phyloP scores from a whole-genome alignment of 2,329 filamentous ascomycete species.

The Scedosporium minutisporum region DNA sequence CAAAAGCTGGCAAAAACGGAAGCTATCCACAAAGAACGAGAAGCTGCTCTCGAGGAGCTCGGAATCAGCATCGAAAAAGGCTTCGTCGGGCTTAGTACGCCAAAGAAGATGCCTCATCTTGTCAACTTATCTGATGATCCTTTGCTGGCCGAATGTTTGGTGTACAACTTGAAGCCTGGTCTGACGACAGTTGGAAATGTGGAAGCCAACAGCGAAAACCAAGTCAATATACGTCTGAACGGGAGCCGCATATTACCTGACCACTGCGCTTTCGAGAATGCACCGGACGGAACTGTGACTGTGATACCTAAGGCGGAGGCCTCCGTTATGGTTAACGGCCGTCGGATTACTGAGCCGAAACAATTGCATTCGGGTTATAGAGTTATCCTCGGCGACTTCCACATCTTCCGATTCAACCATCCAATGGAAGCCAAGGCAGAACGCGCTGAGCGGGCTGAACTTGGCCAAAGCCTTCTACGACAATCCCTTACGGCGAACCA shows the following conservation, averaged over 20 bases:
- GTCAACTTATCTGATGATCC: constrained; percentile 96
- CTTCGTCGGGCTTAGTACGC: constrained; percentile 87
- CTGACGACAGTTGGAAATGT: constrained; percentile 91
- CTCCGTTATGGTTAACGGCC: constrained; percentile 95
- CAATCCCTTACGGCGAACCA: constrained; percentile 65
- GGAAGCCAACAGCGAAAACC: constrained; percentile 64
- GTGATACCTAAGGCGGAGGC: constrained; percentile 84
- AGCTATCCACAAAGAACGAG: constrained; percentile 93
- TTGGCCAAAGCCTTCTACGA: constrained; percentile 67
- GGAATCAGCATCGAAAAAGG: constrained; percentile 99
- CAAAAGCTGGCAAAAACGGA: constrained; percentile 92
- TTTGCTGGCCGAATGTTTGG: constrained; percentile 84
- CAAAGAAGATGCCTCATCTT: constrained; percentile 98
- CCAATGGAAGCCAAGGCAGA: constrained; percentile 92
- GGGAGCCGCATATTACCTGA: constrained; percentile 86
- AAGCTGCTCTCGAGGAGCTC: constrained; percentile 87
- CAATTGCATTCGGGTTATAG: constrained; percentile 85
- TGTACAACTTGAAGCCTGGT: constrained; percentile 96
- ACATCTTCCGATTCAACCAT: constrained; percentile 98
- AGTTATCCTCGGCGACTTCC: constrained; percentile 93
- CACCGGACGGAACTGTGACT: constrained; percentile 79
- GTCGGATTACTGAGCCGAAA: constrained; percentile 76
- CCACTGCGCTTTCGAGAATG: constrained; percentile 89
- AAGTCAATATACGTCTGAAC: constrained; percentile 85
- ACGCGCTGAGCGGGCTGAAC: constrained; percentile 61